Evolutionary conservation across 129 eudicot genomes (phyloP).

Genomic region (Lactuca sativa): DNA sequence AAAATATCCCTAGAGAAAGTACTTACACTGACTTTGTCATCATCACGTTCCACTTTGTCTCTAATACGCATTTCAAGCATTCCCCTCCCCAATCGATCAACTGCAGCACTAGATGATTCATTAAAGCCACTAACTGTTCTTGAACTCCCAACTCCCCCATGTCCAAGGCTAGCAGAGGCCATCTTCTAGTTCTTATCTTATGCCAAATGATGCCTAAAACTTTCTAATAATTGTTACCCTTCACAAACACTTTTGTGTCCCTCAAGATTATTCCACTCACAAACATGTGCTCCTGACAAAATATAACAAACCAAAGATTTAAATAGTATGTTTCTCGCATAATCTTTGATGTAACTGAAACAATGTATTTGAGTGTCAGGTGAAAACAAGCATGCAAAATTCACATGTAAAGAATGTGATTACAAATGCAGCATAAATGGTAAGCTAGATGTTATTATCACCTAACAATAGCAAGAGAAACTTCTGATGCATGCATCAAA

Average conservation of each 20-base stretch:
- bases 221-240: conserved; percentile 32
- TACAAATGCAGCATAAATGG: conserved; percentile 4
- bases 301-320: conserved; percentile 21
- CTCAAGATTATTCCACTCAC: conserved; percentile 33
- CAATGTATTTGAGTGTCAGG: conserved; percentile 8
- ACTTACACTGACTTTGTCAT: conserved; percentile 67
- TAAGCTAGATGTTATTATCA: conserved; percentile 14
- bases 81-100: conserved; percentile 91
- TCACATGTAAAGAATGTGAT: background rate
- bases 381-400: background rate
- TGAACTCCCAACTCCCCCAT: conserved; percentile 89
- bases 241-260: conserved; percentile 21
- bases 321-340: background rate
- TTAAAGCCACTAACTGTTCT: conserved; percentile 67
- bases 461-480: background rate
- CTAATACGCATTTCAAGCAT: conserved; percentile 85
- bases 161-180: conserved; percentile 83
- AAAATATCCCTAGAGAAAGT: background rate
- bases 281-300: conserved; percentile 49
- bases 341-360: background rate
- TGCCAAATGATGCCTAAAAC: conserved; percentile 23
- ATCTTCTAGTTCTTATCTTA: conserved; percentile 22
- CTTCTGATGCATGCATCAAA: background rate
- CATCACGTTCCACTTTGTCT: conserved; percentile 79
- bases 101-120: conserved; percentile 70